phyloP scores from a whole-genome alignment of 495 filamentous ascomycete genomes.

The Talaromyces stipitatus region DNA sequence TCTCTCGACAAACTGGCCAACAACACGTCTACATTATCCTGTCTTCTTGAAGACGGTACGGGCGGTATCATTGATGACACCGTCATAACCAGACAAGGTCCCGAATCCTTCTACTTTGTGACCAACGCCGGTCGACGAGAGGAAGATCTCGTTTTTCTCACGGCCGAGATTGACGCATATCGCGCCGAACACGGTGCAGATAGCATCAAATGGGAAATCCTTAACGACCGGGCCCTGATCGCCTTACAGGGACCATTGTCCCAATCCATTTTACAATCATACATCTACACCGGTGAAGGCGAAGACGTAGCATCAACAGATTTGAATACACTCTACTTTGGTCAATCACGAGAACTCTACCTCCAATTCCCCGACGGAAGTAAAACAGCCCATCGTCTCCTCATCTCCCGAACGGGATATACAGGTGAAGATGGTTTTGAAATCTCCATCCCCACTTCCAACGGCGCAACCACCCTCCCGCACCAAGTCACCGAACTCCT shows the following conservation, averaged over 20 bases:
- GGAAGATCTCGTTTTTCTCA: constrained; percentile 75
- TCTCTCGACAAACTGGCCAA: constrained; percentile 47
- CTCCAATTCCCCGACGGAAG: constrained; percentile 41
- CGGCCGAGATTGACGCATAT: constrained; percentile 51
- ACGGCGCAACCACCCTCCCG: constrained; percentile 30
- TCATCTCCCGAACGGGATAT: constrained; percentile 85
- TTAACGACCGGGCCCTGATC: constrained; percentile 59
- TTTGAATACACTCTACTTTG: constrained; percentile 70
- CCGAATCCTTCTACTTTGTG: constrained; percentile 77
- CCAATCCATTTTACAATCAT: constrained; percentile 52
- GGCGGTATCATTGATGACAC: constrained; percentile 94
- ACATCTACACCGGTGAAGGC: constrained; percentile 34
- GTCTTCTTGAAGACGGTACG: constrained; percentile 66
- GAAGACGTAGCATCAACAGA: constrained; percentile 37
- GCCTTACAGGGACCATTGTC: constrained; percentile 84
- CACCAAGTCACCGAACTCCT: constrained; percentile 51
- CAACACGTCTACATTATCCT: constrained; percentile 68
- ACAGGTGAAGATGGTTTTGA: constrained; percentile 98
- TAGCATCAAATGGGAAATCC: constrained; percentile 62
- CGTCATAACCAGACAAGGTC: constrained; percentile 68
- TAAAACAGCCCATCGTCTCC: constrained; percentile 43
- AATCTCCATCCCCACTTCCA: constrained; percentile 65
- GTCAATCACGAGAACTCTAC: constrained; percentile 53
- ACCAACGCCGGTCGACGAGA: constrained; percentile 90
- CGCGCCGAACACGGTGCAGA: constrained; percentile 34